These are phyloP conservation scores for Kodamaea arcana DNA, from an alignment of 1,139 yeast genomes.

Conservation along the genomic window DNA sequence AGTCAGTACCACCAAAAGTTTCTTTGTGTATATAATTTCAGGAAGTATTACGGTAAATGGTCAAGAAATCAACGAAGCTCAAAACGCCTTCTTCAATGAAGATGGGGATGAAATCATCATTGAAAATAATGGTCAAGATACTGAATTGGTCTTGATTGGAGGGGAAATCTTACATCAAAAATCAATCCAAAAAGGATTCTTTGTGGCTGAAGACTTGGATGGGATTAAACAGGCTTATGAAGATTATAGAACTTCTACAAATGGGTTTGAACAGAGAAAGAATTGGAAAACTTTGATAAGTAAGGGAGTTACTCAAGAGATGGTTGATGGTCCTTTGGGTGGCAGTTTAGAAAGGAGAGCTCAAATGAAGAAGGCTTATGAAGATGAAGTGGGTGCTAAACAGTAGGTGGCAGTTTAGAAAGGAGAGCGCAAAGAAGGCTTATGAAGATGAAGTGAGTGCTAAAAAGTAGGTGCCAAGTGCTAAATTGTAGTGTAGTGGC, in stretches of 20 bases:
- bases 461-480: no score
- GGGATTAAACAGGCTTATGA: constrained; percentile 35
- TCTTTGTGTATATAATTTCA: constrained; percentile 64
- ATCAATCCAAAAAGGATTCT: constrained; percentile 86
- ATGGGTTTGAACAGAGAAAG: constrained; percentile 71
- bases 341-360: constrained; percentile 35
- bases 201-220: constrained; percentile 65
- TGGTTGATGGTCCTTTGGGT: constrained; percentile 38
- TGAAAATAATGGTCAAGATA: constrained; percentile 21
- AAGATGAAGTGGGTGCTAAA: no score
- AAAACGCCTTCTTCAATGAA: constrained; percentile 59
- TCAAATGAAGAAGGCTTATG: constrained; percentile 22
- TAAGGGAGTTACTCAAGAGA: constrained; percentile 50
- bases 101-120: constrained; percentile 62
- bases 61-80: constrained; percentile 38
- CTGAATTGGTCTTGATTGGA: constrained; percentile 67
- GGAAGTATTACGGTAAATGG: constrained; percentile 53
- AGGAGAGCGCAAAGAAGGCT: constrained; percentile 27
- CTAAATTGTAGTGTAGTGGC: no score
- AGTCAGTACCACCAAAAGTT: constrained; percentile 61
- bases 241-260: constrained; percentile 64
- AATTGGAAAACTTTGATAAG: constrained; percentile 70
- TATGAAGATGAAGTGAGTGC: no score
- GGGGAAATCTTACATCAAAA: constrained; percentile 77
- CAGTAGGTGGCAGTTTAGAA: constrained; percentile 33